phyloP scores from a whole-genome alignment of 2,329 filamentous ascomycete species.

The Ophiosphaerella narmari region DNA sequence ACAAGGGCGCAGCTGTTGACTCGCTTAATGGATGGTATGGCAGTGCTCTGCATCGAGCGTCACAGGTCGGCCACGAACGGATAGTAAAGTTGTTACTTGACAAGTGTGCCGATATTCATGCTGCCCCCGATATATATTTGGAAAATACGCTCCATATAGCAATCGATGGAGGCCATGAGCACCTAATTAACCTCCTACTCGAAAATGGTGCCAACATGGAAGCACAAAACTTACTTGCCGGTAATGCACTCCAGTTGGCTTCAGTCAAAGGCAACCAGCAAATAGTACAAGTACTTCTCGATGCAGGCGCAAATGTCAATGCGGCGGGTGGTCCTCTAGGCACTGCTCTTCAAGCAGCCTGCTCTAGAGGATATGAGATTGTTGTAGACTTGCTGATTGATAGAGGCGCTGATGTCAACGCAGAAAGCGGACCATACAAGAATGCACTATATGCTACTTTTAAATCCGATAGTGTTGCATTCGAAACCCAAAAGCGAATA shows the following conservation, averaged over 20 bases:
- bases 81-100: neutral
- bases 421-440: too few species aligned
- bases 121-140: too few species aligned
- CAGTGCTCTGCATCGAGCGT: neutral
- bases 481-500: neutral
- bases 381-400: too few species aligned
- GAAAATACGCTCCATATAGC: neutral
- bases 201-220: neutral
- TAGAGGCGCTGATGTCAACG: too few species aligned
- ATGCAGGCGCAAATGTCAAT: conserved; percentile 9
- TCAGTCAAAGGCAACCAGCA: neutral
- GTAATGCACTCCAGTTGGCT: neutral
- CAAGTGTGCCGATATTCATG: neutral
- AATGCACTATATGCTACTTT: too few species aligned
- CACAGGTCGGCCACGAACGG: neutral
- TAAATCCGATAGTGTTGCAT: too few species aligned
- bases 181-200: neutral
- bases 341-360: conserved; percentile 1
- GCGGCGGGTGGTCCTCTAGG: neutral
- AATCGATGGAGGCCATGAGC: neutral
- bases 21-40: neutral
- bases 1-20: neutral
- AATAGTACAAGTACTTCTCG: conserved; percentile 8
- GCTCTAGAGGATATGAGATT: neutral
- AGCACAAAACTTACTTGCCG: neutral